Evolutionary conservation across 768 basidiomycete genomes (phyloP).

Genomic region (Pisolithus marmoratus): DNA sequence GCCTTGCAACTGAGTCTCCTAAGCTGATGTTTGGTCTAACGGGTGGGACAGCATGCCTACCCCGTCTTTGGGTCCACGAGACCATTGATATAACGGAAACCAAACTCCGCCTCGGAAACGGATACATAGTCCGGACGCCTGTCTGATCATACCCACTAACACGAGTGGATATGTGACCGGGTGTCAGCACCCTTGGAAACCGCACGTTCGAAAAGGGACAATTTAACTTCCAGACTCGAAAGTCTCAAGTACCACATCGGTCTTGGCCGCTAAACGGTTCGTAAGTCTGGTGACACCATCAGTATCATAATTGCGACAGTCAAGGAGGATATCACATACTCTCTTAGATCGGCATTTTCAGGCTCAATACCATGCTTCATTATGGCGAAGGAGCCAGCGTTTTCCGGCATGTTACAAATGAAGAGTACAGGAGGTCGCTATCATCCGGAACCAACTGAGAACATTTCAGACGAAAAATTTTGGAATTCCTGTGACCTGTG

Average conservation of each 20-base stretch:
- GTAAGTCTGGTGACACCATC: constrained; percentile 42
- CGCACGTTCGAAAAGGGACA: neutral
- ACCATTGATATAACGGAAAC: constrained; percentile 70
- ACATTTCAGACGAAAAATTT: no score
- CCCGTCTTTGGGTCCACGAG: constrained; percentile 49
- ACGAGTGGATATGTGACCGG: constrained; percentile 72
- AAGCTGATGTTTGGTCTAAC: constrained; percentile 68
- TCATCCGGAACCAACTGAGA: no score
- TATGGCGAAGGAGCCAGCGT: no score
- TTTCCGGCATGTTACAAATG: no score
- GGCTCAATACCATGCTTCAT: no score
- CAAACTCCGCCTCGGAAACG: constrained; percentile 71
- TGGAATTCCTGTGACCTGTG: no score
- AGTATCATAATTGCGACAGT: no score
- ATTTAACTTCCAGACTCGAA: constrained; percentile 57
- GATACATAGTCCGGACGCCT: constrained; percentile 70
- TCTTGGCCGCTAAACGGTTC: constrained; percentile 52
- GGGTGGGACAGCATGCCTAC: constrained; percentile 53
- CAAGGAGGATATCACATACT: no score
- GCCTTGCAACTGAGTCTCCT: constrained; percentile 65
- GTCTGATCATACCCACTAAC: constrained; percentile 74
- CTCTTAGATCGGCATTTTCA: no score
- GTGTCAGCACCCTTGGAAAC: neutral
- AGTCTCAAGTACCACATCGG: constrained; percentile 65
- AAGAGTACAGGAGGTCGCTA: no score